Evolutionary conservation across 495 filamentous ascomycete species (phyloP).

Genomic region (Oleoguttula mirabilis): DNA sequence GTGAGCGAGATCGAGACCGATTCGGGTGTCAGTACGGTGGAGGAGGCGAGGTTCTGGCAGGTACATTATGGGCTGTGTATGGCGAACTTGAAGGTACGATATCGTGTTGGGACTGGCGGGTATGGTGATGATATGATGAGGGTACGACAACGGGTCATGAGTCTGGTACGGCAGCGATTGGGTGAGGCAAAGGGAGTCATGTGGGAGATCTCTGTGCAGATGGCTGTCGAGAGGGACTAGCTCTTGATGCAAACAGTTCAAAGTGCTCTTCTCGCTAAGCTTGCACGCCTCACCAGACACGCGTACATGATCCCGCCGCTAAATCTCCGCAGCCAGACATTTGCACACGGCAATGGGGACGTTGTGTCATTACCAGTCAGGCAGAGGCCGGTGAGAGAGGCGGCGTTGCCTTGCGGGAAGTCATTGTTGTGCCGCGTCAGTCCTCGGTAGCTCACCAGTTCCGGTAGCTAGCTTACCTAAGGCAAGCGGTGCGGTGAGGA

Average conservation of each 20-base stretch:
- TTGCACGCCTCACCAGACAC: too few species aligned
- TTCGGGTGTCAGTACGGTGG: conserved; percentile 57
- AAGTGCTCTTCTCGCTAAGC: too few species aligned
- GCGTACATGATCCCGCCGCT: too few species aligned
- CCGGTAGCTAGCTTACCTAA: too few species aligned
- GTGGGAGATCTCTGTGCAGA: conserved; percentile 65
- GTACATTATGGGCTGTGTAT: conserved; percentile 94
- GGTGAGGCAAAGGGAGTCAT: conserved; percentile 76
- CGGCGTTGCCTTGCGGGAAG: too few species aligned
- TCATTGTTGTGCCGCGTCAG: too few species aligned
- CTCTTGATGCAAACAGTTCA: not conserved
- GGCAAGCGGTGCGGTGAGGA: too few species aligned
- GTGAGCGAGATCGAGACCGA: conserved; percentile 75
- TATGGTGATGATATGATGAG: conserved; percentile 51
- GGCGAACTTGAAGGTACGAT: conserved; percentile 76
- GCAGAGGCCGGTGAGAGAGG: too few species aligned
- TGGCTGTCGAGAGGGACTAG: conserved; percentile 31
- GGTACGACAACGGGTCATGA: conserved; percentile 60
- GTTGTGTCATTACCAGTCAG: too few species aligned
- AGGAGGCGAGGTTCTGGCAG: conserved; percentile 94
- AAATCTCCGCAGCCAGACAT: too few species aligned
- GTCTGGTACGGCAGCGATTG: conserved; percentile 70
- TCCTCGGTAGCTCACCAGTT: too few species aligned
- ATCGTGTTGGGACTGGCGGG: conserved; percentile 33
- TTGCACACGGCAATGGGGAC: too few species aligned